Percentiles rank a stretch among this genome's conserved stretches.
Conservation (phyloP, 2,329 filamentous ascomycete genomes). For the Paraconiothyrium brasiliense region DNA sequence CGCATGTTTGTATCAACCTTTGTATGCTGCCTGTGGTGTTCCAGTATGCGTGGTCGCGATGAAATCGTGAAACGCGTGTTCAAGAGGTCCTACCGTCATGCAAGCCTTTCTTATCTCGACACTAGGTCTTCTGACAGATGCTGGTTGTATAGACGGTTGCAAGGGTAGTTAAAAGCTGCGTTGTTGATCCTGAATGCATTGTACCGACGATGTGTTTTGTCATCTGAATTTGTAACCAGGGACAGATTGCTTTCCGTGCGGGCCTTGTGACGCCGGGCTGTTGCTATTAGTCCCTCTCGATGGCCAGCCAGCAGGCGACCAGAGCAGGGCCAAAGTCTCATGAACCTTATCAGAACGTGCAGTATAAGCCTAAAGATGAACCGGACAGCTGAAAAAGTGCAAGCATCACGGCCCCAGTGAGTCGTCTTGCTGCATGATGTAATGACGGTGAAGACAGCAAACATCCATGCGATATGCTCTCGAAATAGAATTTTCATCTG, state of each 20-base stretch:
- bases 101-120: background rate
- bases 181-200: background rate
- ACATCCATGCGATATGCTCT: no score
- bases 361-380: no score
- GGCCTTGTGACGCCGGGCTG: no score
- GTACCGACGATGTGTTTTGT: background rate
- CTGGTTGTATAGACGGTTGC: no score
- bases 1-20: slow-evolving; percentile 7
- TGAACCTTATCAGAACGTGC: no score
- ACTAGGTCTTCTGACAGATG: background rate
- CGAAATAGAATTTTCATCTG: no score
- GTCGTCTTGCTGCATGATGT: no score
- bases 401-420: no score
- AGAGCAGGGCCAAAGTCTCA: no score
- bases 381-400: background rate
- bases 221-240: background rate
- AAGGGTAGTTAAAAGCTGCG: background rate
- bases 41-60: background rate
- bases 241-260: background rate
- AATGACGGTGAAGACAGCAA: no score
- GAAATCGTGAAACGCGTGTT: background rate
- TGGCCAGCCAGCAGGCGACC: no score
- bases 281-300: no score
- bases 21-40: background rate
- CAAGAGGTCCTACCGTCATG: background rate